These are phyloP conservation scores for Cubamyces sp. DNA, from an alignment of 768 basidiomycete genomes.

Conservation along the genomic window DNA sequence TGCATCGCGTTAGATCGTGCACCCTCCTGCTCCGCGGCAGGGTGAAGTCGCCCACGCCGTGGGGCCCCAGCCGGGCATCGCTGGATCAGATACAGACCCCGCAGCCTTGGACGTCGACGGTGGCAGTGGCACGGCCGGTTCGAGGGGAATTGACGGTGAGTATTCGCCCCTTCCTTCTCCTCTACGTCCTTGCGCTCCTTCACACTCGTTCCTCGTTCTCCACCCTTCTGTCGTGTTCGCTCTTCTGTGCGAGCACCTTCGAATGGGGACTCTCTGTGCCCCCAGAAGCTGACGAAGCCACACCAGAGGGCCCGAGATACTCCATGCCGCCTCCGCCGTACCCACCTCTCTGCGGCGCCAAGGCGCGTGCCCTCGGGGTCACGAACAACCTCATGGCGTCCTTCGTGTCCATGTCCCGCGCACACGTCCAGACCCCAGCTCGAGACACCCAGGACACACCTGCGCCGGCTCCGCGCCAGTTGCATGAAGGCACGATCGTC, in stretches of 20 bases:
- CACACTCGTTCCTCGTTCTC: too few species aligned
- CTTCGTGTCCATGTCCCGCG: conserved; percentile 53
- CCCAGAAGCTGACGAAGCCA: neutral
- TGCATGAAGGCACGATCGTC: too few species aligned
- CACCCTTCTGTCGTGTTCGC: too few species aligned
- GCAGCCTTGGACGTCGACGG: neutral
- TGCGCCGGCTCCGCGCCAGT: too few species aligned
- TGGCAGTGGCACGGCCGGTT: conserved; percentile 2
- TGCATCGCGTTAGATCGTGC: conserved; percentile 17
- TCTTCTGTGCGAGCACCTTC: too few species aligned
- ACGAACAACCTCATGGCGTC: conserved; percentile 60
- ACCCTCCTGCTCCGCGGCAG: neutral
- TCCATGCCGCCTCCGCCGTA: conserved; percentile 52
- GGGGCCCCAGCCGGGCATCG: too few species aligned
- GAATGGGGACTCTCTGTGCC: too few species aligned
- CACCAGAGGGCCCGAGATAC: conserved; percentile 36
- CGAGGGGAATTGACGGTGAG: conserved; percentile 3
- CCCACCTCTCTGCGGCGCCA: conserved; percentile 50
- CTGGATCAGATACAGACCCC: neutral
- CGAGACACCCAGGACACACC: too few species aligned
- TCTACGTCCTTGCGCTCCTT: neutral
- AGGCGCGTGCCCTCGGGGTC: conserved; percentile 43
- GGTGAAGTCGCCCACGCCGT: neutral
- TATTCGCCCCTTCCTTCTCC: neutral
- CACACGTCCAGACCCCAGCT: too few species aligned